Evolutionary conservation across 345 rosid species (phyloP), one percentile per base, ranked within the genome.

Genomic region (Chamaenerion angustifolium): DNA sequence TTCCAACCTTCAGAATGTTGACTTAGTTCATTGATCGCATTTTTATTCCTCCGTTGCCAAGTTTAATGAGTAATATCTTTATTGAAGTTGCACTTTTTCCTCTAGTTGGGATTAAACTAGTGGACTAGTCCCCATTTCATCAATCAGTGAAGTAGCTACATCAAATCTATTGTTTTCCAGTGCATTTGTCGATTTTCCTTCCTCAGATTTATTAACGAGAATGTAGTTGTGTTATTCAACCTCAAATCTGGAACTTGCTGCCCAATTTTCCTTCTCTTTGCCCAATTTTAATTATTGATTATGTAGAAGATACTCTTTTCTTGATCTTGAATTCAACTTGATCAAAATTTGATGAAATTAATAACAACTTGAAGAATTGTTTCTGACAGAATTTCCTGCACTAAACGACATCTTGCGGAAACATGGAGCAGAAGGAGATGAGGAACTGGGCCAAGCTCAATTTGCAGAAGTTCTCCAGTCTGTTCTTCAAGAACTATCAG

Each of bases 361-460:
- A 11, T 40, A 50, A 21, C 8, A 23, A 40, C 45, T 45, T 46
- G 16, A 12, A 27, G 25, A 35, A 37, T 35, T 60, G 42, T 11
- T 47, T 45, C 41, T 15, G 13, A 51, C 92, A 88, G 94, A 80
- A 25, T 72, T 76, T 58, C 81, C 83, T 46, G 47, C 50, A 49
- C 55, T 88, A 59, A 73, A 82, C 60, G 82, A 74, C 43, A 82
- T 88, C 57, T 69, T 88, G 54, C 75, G 78, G 71, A 88, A 80
- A 59, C 80, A 82, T 48, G 77, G 77, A 59, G 92, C 78, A 21
- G 88, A 82, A 58, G 95, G 77, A 21, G 71, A 73, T 40, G 87
- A 64, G 62, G 81, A 78, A 49, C 62, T 88, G 50, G 97, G 97
- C 45, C 94, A 83, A 63, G 79, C 93, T 58, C 97, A 88, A 63